phyloP scores from a whole-genome alignment of 2,329 filamentous ascomycete genomes.

The Diaporthe amygdali region DNA sequence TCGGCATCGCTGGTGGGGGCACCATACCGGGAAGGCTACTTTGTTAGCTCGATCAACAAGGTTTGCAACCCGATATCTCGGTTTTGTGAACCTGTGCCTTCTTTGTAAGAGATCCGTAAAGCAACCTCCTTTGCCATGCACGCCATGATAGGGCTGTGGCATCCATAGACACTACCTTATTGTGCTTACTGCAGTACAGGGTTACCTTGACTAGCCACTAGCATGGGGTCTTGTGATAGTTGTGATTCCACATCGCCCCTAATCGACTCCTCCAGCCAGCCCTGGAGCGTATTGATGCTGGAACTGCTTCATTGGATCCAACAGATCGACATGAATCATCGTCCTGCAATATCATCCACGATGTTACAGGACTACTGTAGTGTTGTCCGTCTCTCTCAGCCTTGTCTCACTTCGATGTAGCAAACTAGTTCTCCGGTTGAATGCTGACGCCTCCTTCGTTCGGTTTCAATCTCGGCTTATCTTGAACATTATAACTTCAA shows the following conservation, averaged over 20 bases:
- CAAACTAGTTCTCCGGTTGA: neutral
- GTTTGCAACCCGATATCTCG: neutral
- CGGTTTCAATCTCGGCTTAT: neutral
- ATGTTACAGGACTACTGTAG: neutral
- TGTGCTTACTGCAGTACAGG: neutral
- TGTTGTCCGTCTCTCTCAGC: neutral
- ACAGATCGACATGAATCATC: conserved; percentile 1
- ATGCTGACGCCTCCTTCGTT: neutral
- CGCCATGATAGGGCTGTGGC: neutral
- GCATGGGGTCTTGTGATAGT: neutral
- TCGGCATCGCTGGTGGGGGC: neutral
- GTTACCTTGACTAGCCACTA: neutral
- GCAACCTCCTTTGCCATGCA: neutral
- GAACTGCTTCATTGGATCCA: neutral
- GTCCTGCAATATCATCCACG: neutral
- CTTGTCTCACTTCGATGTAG: neutral
- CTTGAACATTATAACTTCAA: neutral
- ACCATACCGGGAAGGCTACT: neutral
- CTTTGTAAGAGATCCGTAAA: neutral
- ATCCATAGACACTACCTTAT: too few species aligned
- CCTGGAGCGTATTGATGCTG: neutral
- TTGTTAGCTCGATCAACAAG: neutral
- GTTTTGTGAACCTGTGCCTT: neutral
- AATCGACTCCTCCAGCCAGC: neutral
- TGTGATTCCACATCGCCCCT: neutral